These are phyloP conservation scores for Xylariaceae sp. DNA, from an alignment of 2,329 filamentous ascomycete species.

Conservation along the genomic window DNA sequence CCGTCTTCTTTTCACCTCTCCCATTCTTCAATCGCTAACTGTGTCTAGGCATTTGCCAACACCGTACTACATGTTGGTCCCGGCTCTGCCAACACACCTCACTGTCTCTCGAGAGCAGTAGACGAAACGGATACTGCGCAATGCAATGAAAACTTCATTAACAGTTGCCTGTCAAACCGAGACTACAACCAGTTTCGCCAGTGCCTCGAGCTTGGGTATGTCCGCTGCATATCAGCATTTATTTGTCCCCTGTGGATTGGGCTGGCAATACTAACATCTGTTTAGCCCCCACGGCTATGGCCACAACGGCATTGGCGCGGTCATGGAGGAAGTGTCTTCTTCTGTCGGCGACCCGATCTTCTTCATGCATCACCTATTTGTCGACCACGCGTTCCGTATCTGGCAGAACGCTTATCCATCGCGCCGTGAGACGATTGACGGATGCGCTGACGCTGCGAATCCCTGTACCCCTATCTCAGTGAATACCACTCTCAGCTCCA, in stretches of 20 bases:
- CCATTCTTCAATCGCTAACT: constrained; percentile 8
- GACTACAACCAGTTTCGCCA: constrained; percentile 32
- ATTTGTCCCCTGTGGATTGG: neutral
- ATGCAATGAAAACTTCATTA: constrained; percentile 32
- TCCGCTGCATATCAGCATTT: neutral
- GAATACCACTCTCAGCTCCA: constrained; percentile 27
- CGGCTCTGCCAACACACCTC: constrained; percentile 25
- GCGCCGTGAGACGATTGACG: constrained; percentile 30
- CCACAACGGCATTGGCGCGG: constrained; percentile 36
- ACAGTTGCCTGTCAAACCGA: constrained; percentile 32
- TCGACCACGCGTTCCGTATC: constrained; percentile 35
- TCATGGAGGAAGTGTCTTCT: constrained; percentile 35
- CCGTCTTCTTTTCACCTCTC: neutral
- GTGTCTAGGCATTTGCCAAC: constrained; percentile 29
- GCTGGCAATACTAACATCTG: constrained; percentile 15
- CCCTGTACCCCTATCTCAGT: constrained; percentile 31
- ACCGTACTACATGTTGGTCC: constrained; percentile 33
- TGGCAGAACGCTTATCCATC: constrained; percentile 34
- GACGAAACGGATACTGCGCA: constrained; percentile 32
- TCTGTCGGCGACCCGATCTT: constrained; percentile 36
- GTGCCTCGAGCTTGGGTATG: constrained; percentile 36
- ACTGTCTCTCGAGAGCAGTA: constrained; percentile 35
- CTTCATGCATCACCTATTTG: constrained; percentile 35
- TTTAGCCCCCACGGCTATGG: constrained; percentile 36
- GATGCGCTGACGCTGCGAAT: constrained; percentile 26